A percentile compares a stretch with the other conserved stretches of the same genome.
These are phyloP conservation scores for Stereum hirsutum DNA, from an alignment of 1,284 basidiomycete species.

Conservation along the genomic window DNA sequence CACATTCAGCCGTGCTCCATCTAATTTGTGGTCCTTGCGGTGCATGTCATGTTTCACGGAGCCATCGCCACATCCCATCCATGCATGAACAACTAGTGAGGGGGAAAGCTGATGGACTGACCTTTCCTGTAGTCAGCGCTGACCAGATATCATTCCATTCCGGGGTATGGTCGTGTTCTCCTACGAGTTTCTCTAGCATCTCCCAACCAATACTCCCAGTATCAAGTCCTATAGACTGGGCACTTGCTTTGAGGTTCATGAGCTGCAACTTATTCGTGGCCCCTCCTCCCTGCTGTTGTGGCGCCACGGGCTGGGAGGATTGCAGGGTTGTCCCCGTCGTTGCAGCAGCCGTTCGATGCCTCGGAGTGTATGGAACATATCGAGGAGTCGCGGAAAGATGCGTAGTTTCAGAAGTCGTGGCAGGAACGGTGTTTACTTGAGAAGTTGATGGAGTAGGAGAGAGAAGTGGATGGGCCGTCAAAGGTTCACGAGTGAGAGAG, in stretches of 20 bases:
- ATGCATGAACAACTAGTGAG: too few relatives aligned
- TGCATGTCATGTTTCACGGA: too few relatives aligned
- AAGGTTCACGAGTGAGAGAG: slow-evolving; percentile 32
- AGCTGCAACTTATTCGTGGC: slow-evolving; percentile 66
- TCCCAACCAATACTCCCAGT: slow-evolving; percentile 71
- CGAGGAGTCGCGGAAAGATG: slow-evolving; percentile 21
- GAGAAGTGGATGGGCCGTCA: slow-evolving; percentile 56
- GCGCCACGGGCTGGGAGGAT: slow-evolving; percentile 25
- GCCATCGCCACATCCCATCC: too few relatives aligned
- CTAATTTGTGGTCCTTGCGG: too few relatives aligned
- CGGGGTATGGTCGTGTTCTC: slow-evolving; percentile 45
- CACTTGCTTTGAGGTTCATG: slow-evolving; percentile 74
- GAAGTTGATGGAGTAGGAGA: slow-evolving; percentile 26
- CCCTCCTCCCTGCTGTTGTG: slow-evolving; percentile 37
- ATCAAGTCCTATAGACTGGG: slow-evolving; percentile 67
- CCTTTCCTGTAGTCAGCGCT: slow-evolving; percentile 62
- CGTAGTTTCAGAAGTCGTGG: slow-evolving; percentile 10
- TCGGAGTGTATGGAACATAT: slow-evolving; percentile 48
- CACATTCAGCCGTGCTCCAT: too few relatives aligned
- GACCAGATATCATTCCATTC: slow-evolving; percentile 77
- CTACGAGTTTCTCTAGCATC: slow-evolving; percentile 72
- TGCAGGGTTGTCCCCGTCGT: slow-evolving; percentile 37
- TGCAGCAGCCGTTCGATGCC: slow-evolving; percentile 41
- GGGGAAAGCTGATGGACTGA: slow-evolving; percentile 16
- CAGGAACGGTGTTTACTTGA: slow-evolving; percentile 12